Evolutionary conservation across 2,329 filamentous ascomycete genomes (phyloP).

Genomic region (Colletotrichum musicola): DNA sequence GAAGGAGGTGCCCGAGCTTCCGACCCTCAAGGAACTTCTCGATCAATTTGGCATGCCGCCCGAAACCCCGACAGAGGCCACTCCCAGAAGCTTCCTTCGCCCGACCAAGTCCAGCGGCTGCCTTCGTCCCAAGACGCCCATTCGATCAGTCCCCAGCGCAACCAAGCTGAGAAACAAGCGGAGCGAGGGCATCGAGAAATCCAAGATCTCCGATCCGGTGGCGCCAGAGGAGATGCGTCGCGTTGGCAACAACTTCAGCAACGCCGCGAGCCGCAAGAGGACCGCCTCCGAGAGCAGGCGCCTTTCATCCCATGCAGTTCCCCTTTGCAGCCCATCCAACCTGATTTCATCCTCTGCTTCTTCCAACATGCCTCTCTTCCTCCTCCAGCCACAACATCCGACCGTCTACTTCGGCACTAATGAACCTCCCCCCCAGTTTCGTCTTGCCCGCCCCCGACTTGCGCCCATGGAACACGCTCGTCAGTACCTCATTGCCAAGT

Average conservation of each 20-base stretch:
- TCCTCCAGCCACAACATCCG: slow-evolving; percentile 33
- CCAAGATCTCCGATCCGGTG: slow-evolving; percentile 34
- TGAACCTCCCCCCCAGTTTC: slow-evolving; percentile 28
- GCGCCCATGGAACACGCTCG: slow-evolving; percentile 57
- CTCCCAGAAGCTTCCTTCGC: slow-evolving; percentile 21
- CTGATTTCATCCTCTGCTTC: slow-evolving; percentile 19
- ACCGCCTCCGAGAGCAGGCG: slow-evolving; percentile 14
- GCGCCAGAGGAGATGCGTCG: slow-evolving; percentile 30
- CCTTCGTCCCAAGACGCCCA: slow-evolving; percentile 20
- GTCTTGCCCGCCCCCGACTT: slow-evolving; percentile 42
- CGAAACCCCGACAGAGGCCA: slow-evolving; percentile 2
- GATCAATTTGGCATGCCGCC: slow-evolving; percentile 34
- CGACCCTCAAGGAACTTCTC: slow-evolving; percentile 23
- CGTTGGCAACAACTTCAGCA: slow-evolving; percentile 23
- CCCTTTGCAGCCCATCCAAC: slow-evolving; percentile 29
- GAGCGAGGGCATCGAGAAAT: slow-evolving; percentile 31
- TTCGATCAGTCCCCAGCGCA: slow-evolving; percentile 16
- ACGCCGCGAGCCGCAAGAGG: slow-evolving; percentile 1
- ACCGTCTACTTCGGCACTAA: slow-evolving; percentile 29
- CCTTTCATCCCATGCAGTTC: not conserved
- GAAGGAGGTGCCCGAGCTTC: slow-evolving; percentile 29
- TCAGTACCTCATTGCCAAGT: slow-evolving; percentile 50
- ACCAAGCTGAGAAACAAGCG: slow-evolving; percentile 37
- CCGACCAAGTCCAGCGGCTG: slow-evolving; percentile 28
- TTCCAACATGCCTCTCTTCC: slow-evolving; percentile 29